phyloP scores from a whole-genome alignment of 331 rosid genomes.

The Malus hybrid region DNA sequence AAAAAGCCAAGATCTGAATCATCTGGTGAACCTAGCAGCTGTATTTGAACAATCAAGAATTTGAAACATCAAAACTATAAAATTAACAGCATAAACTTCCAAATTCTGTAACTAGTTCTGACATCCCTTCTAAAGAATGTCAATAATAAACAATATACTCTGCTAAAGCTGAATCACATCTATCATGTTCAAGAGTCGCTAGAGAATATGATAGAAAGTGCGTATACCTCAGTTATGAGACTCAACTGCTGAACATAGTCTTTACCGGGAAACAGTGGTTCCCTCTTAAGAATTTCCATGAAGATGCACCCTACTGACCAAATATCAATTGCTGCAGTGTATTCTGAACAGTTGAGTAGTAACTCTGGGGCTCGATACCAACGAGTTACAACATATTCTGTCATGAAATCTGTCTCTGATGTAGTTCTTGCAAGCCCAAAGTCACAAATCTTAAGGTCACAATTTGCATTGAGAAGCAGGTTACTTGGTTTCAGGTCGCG shows the following conservation, averaged over 20 bases:
- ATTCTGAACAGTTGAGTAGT: constrained; percentile 77
- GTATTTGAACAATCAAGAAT: constrained; percentile 12
- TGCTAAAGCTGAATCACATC: background rate
- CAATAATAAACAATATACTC: background rate
- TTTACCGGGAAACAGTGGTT: constrained; percentile 89
- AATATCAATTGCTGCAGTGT: constrained; percentile 87
- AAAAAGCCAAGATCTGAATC: constrained; percentile 88
- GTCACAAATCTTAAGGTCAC: no score
- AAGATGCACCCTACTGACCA: constrained; percentile 98
- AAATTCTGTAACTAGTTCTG: background rate
- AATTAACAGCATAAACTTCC: background rate
- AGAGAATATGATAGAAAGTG: constrained; percentile 1
- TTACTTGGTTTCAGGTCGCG: no score
- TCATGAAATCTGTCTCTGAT: no score
- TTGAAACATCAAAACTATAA: background rate
- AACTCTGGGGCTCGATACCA: constrained; percentile 98
- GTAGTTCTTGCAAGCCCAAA: no score
- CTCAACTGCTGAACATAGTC: constrained; percentile 91
- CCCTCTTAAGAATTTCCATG: constrained; percentile 78
- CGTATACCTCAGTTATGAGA: constrained; percentile 84
- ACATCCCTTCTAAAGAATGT: background rate
- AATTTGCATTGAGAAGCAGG: no score
- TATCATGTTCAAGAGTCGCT: background rate
- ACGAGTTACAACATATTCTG: constrained; percentile 69
- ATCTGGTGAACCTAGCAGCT: constrained; percentile 86